Conservation (phyloP, 2,329 filamentous ascomycete species). For the Sodiomyces alkalinus region DNA sequence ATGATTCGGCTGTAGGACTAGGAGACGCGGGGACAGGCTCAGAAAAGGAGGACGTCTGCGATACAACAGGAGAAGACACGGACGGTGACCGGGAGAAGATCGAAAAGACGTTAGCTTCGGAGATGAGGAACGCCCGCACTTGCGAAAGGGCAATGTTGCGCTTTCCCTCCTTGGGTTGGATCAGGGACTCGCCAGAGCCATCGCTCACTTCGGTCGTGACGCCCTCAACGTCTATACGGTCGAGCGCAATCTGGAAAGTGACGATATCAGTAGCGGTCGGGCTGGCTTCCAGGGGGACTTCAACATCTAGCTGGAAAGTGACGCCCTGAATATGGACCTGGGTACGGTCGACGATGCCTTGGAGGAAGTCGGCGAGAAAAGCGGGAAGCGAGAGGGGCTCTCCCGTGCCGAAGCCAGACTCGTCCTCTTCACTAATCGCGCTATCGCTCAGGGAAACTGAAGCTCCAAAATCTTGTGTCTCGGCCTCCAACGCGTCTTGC, state of each 20-base stretch:
- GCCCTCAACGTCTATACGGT: constrained; percentile 51
- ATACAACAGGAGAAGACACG: constrained; percentile 36
- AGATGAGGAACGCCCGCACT: constrained; percentile 49
- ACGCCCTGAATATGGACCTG: constrained; percentile 52
- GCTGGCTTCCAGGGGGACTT: constrained; percentile 31
- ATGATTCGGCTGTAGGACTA: no score
- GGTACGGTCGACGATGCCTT: constrained; percentile 58
- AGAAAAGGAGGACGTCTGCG: constrained; percentile 25
- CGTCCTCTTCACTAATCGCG: constrained; percentile 46
- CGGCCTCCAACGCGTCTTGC: constrained; percentile 50
- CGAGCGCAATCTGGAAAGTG: constrained; percentile 50
- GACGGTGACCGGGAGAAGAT: constrained; percentile 36
- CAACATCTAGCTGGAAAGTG: constrained; percentile 48
- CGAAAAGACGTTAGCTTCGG: constrained; percentile 51
- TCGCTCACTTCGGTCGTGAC: constrained; percentile 30
- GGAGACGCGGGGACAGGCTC: constrained; percentile 12
- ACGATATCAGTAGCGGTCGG: constrained; percentile 34
- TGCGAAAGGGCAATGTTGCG: constrained; percentile 47
- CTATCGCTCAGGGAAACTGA: constrained; percentile 43
- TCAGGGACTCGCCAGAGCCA: constrained; percentile 17
- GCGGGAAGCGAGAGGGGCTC: constrained; percentile 52
- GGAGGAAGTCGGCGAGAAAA: constrained; percentile 57
- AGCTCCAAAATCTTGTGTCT: constrained; percentile 45
- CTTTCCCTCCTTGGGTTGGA: constrained; percentile 45
- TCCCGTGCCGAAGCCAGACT: constrained; percentile 51